A percentile compares a stretch with the other conserved stretches of the same genome.
Conservation (phyloP, 1,139 yeast species). For the Nakaseomyces delphensis region DNA sequence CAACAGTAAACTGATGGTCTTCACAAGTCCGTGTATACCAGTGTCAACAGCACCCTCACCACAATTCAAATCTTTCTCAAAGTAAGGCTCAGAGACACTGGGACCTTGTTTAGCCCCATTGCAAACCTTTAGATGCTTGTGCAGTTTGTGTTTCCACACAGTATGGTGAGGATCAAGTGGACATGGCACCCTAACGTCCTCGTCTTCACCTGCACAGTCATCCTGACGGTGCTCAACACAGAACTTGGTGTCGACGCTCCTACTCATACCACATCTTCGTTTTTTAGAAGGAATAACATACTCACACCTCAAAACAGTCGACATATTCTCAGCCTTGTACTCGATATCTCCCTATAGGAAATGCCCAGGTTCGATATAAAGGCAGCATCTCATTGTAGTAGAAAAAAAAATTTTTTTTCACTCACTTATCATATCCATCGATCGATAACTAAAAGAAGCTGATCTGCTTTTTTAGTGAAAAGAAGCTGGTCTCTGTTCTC, state of each 20-base stretch:
- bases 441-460: no score
- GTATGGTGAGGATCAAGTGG: conserved; percentile 72
- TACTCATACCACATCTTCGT: conserved; percentile 28
- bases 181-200: conserved; percentile 49
- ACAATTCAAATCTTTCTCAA: conserved; percentile 18
- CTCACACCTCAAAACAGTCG: conserved; percentile 21
- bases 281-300: conserved; percentile 21
- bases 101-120: conserved; percentile 35
- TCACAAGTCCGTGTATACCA: conserved; percentile 11
- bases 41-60: conserved; percentile 9
- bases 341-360: no score
- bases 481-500: no score
- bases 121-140: conserved; percentile 55
- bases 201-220: neutral
- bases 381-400: no score
- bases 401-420: no score
- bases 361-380: no score
- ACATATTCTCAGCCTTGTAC: no score
- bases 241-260: conserved; percentile 13
- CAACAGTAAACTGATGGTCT: conserved; percentile 1
- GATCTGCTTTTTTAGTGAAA: no score
- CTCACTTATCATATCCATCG: no score
- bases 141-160: conserved; percentile 53
- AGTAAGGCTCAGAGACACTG: conserved; percentile 33
- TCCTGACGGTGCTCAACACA: conserved; percentile 23